Evolutionary conservation across 179 eudicot species (phyloP).

Genomic region (Actinidia polygama): DNA sequence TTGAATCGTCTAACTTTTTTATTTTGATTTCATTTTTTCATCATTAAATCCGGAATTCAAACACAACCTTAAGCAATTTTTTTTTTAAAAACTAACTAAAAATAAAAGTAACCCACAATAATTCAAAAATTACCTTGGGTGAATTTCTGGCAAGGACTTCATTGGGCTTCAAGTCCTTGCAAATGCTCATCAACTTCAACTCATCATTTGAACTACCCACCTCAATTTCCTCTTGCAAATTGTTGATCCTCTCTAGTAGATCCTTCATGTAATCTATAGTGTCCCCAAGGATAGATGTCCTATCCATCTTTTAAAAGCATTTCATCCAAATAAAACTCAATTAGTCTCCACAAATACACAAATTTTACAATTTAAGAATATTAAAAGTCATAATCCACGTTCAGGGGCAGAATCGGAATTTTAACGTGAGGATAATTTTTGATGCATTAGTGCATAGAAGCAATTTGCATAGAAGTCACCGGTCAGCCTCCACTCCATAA

Average conservation of each 20-base stretch:
- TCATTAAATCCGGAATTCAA: too few species aligned
- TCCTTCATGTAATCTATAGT: slow-evolving; percentile 95
- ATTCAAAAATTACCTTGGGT: slow-evolving; percentile 58
- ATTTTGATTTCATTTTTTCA: too few species aligned
- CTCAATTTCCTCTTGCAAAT: slow-evolving; percentile 63
- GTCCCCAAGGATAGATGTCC: slow-evolving; percentile 91
- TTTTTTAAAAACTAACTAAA: too few species aligned
- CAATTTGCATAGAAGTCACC: too few species aligned
- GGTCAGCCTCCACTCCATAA: too few species aligned
- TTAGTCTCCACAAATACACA: background rate
- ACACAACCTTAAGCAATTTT: too few species aligned
- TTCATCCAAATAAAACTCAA: background rate
- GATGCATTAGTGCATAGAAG: too few species aligned
- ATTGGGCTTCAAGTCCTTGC: slow-evolving; percentile 60
- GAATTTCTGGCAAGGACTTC: slow-evolving; percentile 67
- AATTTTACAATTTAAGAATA: background rate
- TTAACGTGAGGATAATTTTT: too few species aligned
- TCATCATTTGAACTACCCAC: slow-evolving; percentile 44
- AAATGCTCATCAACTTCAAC: slow-evolving; percentile 47
- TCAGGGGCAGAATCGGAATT: too few species aligned
- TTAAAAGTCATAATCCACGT: too few species aligned
- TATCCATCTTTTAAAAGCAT: slow-evolving; percentile 67
- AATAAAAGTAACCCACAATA: background rate
- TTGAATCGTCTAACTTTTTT: too few species aligned
- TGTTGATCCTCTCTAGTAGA: slow-evolving; percentile 63